Percentiles rank a stretch among this genome's conserved stretches.
Conservation (phyloP, 352 stramenopile species). For the Phytopythium chamaehyphon region DNA sequence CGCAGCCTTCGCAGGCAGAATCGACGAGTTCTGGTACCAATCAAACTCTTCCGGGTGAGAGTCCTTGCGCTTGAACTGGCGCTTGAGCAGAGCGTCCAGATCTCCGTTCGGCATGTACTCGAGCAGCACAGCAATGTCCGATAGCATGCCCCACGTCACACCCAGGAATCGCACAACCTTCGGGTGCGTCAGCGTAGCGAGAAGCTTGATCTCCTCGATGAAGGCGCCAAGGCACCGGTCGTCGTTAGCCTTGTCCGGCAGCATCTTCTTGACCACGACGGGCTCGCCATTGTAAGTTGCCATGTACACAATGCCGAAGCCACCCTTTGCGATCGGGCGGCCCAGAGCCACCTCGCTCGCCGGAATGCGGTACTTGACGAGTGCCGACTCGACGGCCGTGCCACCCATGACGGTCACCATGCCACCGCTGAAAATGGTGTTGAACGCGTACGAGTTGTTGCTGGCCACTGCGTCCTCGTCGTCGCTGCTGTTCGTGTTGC, state of each 20-base stretch:
- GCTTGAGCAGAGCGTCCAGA: constrained; percentile 64
- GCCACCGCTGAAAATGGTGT: constrained; percentile 49
- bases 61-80: constrained; percentile 35
- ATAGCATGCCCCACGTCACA: constrained; percentile 84
- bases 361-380: constrained; percentile 76
- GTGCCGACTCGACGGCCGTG: constrained; percentile 45
- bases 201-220: constrained; percentile 83
- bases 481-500: constrained; percentile 16
- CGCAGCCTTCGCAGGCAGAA: constrained; percentile 41
- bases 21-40: constrained; percentile 57
- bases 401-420: constrained; percentile 56
- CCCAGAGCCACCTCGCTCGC: constrained; percentile 57
- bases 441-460: constrained; percentile 29
- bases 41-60: constrained; percentile 50
- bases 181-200: constrained; percentile 66
- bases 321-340: constrained; percentile 63
- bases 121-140: constrained; percentile 75
- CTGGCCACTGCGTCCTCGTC: constrained; percentile 8
- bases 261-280: constrained; percentile 81
- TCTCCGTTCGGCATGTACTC: constrained; percentile 81
- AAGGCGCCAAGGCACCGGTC: constrained; percentile 65
- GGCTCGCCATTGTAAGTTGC: constrained; percentile 51
- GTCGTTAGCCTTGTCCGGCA: constrained; percentile 78
- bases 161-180: constrained; percentile 82
- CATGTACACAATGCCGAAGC: constrained; percentile 72